Percentiles rank a stretch among this genome's conserved stretches.
These are phyloP conservation scores for Cercospora beticola DNA, from an alignment of 2,329 filamentous ascomycete genomes.

Conservation along the genomic window DNA sequence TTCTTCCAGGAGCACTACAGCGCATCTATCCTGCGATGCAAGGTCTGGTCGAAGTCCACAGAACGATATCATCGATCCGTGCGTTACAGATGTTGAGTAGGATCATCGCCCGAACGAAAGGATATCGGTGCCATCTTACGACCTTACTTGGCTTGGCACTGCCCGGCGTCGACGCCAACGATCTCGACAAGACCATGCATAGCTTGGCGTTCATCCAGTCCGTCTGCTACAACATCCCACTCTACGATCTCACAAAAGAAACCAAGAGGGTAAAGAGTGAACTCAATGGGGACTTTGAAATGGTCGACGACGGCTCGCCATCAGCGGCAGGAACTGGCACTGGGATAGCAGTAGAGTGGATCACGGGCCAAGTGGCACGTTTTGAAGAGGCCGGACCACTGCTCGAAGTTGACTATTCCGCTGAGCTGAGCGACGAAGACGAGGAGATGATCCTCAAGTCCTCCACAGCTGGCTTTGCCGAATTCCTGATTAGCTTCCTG, in stretches of 20 bases:
- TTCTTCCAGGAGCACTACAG: conserved; percentile 89
- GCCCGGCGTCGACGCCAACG: conserved; percentile 95
- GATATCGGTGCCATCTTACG: conserved; percentile 95
- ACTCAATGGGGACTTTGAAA: conserved; percentile 35
- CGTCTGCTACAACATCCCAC: conserved; percentile 93
- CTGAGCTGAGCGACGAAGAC: conserved; percentile 78
- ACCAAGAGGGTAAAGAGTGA: conserved; percentile 42
- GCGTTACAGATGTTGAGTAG: conserved; percentile 89
- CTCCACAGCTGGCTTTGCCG: conserved; percentile 88
- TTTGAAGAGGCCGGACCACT: conserved; percentile 87
- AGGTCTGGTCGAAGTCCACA: conserved; percentile 93
- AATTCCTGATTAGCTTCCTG: conserved; percentile 86
- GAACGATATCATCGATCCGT: conserved; percentile 89
- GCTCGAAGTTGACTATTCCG: conserved; percentile 79
- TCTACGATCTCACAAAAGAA: conserved; percentile 73
- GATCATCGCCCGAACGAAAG: conserved; percentile 87
- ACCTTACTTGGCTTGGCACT: conserved; percentile 88
- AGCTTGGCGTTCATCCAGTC: conserved; percentile 93
- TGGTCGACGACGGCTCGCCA: conserved; percentile 31
- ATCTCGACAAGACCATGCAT: conserved; percentile 92
- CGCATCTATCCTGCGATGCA: conserved; percentile 96
- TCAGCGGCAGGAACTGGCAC: conserved; percentile 40
- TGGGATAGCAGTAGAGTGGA: conserved; percentile 81
- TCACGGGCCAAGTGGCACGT: conserved; percentile 87
- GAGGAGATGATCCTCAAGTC: conserved; percentile 87